A percentile compares a stretch with the other conserved stretches of the same genome.
Conservation (phyloP, 2,329 filamentous ascomycete genomes). For the Rhytidhysteron rufulum region DNA sequence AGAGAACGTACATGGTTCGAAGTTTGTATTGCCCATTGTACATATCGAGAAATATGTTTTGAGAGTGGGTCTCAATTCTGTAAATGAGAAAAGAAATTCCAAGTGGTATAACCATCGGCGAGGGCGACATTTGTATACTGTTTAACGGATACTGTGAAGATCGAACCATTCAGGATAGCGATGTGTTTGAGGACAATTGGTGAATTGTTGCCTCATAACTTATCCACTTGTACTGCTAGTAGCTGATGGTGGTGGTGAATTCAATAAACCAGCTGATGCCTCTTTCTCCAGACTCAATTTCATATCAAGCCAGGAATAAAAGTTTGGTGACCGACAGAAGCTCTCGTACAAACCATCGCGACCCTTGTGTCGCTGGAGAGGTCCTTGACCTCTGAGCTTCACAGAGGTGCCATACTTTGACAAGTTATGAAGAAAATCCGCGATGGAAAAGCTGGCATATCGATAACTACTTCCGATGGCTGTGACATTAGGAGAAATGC, state of each 20-base stretch:
- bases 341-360: constrained; percentile 34
- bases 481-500: constrained; percentile 21
- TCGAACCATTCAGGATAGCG: too few relatives aligned
- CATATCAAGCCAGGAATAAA: constrained; percentile 42
- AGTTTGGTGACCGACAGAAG: constrained; percentile 37
- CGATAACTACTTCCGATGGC: constrained; percentile 33
- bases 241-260: constrained; percentile 5
- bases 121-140: background rate
- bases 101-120: background rate
- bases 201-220: too few relatives aligned
- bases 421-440: constrained; percentile 34
- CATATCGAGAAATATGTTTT: too few relatives aligned
- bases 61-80: too few relatives aligned
- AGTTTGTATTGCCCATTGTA: too few relatives aligned
- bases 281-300: constrained; percentile 39
- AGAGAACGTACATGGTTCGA: too few relatives aligned
- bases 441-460: constrained; percentile 37
- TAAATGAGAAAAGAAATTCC: too few relatives aligned
- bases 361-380: constrained; percentile 33
- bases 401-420: constrained; percentile 37
- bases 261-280: constrained; percentile 34
- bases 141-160: too few relatives aligned
- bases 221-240: background rate
- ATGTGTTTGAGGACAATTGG: too few relatives aligned
- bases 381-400: constrained; percentile 34